Conservation (phyloP, 192 early-diverging fungal species). For the Phycomyces nitens region DNA sequence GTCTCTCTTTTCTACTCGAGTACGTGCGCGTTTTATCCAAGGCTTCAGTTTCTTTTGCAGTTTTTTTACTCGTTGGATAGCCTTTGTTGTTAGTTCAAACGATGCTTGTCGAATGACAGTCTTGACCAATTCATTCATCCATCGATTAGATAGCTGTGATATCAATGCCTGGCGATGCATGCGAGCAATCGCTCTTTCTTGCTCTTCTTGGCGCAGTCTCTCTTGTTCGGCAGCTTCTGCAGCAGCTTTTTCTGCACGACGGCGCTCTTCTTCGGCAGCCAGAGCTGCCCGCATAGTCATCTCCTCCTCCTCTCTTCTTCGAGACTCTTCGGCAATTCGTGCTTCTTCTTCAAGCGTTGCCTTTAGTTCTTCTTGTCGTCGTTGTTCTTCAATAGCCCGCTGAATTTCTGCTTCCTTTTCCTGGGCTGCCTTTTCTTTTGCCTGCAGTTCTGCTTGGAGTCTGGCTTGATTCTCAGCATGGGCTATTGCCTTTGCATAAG, state of each 20-base stretch:
- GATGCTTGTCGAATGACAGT: not conserved
- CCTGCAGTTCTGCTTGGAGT: not conserved
- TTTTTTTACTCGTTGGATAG: not conserved
- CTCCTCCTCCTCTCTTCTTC: slow-evolving; percentile 3
- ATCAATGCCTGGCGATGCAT: not conserved
- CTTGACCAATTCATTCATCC: not conserved
- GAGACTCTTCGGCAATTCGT: not conserved
- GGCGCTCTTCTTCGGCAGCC: not conserved
- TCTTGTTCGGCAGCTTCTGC: slow-evolving; percentile 5
- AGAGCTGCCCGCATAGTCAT: not conserved
- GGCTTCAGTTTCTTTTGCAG: not conserved
- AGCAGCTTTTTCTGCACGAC: slow-evolving; percentile 1
- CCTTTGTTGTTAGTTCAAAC: not conserved
- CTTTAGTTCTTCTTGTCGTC: not conserved
- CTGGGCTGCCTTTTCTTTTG: not conserved
- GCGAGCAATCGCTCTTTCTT: not conserved
- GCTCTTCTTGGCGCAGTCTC: not conserved
- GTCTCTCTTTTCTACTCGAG: not conserved
- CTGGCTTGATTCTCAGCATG: not conserved
- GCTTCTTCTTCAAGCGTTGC: slow-evolving; percentile 4
- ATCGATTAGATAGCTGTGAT: not conserved
- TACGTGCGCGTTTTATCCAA: not conserved
- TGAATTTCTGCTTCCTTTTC: not conserved
- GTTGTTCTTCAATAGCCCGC: not conserved
- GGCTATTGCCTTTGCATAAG: not conserved